Evolutionary conservation across 371 early-diverging fungal genomes (phyloP).

Genomic region (Haplosporangium sp.): DNA sequence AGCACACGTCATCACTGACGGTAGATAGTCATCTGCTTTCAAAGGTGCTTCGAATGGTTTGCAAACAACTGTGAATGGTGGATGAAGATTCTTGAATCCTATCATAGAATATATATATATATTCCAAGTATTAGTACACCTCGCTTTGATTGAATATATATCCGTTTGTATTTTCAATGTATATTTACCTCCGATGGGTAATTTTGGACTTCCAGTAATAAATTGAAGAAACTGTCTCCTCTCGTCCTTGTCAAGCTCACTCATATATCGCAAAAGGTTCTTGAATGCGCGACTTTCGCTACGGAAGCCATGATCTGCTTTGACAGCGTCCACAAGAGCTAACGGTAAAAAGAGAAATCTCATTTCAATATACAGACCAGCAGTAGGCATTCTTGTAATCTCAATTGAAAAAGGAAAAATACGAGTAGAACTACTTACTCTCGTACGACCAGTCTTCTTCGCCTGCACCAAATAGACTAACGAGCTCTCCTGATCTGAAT

Average conservation of each 20-base stretch:
- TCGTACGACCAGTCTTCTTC: constrained; percentile 87
- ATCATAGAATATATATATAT: not conserved
- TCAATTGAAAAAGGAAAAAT: not conserved
- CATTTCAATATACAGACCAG: not conserved
- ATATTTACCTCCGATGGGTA: constrained; percentile 82
- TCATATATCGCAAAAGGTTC: constrained; percentile 76
- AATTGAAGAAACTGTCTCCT: constrained; percentile 90
- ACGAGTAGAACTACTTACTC: constrained; percentile 57
- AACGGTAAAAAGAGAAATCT: constrained; percentile 14
- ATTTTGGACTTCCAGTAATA: constrained; percentile 91
- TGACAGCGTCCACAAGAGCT: constrained; percentile 78
- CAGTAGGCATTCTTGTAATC: not conserved
- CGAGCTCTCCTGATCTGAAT: constrained; percentile 81
- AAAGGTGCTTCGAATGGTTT: constrained; percentile 76
- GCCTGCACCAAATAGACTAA: constrained; percentile 72
- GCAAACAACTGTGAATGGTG: constrained; percentile 90
- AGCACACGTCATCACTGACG: constrained; percentile 96
- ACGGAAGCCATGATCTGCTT: constrained; percentile 91
- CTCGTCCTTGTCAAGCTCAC: constrained; percentile 67
- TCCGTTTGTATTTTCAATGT: not conserved
- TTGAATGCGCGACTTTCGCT: constrained; percentile 77
- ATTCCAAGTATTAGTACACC: not conserved
- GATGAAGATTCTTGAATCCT: constrained; percentile 86
- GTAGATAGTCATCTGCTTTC: constrained; percentile 85
- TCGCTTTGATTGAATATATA: not conserved